phyloP scores from a whole-genome alignment of 2,329 filamentous ascomycete genomes.

The Diaporthe ampelina region DNA sequence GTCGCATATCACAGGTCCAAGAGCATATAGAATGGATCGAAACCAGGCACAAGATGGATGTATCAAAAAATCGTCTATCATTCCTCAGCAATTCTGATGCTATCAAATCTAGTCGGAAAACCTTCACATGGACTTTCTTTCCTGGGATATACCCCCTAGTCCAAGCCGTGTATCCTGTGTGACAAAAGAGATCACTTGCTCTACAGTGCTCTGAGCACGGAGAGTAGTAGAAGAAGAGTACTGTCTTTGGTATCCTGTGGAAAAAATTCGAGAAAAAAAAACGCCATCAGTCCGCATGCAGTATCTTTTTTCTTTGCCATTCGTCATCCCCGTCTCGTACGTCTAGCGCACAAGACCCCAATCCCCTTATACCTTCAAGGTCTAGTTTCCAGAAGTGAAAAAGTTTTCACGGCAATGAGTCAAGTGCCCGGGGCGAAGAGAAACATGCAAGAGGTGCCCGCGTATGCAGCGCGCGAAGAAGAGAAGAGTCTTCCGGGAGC shows the following conservation, averaged over 20 bases:
- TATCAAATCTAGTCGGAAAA: constrained; percentile 11
- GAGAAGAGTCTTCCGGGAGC: neutral
- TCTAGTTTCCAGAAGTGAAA: constrained; percentile 21
- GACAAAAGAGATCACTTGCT: neutral
- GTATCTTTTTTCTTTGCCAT: neutral
- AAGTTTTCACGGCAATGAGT: neutral
- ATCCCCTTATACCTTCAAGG: constrained; percentile 10
- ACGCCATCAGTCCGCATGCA: constrained; percentile 21
- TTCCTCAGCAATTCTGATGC: neutral
- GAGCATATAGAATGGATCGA: neutral
- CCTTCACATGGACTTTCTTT: neutral
- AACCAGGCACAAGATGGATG: neutral
- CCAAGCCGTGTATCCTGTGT: neutral
- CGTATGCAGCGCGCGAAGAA: neutral
- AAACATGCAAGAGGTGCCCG: neutral
- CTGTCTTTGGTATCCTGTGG: constrained; percentile 37
- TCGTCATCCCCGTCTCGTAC: neutral
- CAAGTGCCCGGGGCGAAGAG: neutral
- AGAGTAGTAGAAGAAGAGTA: neutral
- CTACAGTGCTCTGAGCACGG: neutral
- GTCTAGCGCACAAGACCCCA: neutral
- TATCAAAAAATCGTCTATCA: neutral
- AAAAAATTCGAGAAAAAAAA: constrained; percentile 2
- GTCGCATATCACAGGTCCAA: neutral
- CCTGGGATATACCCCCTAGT: neutral